Evolutionary conservation across 176 grass and related monocot species (phyloP), one percentile per base, ranked within the genome.

Genomic region (Themeda triandra): DNA sequence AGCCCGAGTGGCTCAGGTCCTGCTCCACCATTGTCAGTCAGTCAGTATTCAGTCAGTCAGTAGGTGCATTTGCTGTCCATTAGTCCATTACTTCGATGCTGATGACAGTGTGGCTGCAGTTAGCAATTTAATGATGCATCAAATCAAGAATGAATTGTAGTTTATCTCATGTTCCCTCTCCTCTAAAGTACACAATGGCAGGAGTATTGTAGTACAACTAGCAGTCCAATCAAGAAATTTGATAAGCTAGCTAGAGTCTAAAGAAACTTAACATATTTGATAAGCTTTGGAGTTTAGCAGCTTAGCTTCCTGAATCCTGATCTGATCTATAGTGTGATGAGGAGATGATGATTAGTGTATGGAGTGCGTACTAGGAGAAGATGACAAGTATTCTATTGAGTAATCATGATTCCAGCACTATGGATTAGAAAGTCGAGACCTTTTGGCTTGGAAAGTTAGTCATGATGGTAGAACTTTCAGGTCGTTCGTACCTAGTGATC

Each of bases 21-120:
- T 98, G 96, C 80, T 98, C 96, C 45, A 98, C 96, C 89, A 98
- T 98, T 62, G 96, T 98, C 77, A 98, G 93, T 85, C 95, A 93
- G n/a, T n/a, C n/a, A n/a, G n/a, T n/a, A n/a, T n/a, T 42, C 40
- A 42, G 40, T 42, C 40, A 42, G 44, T 46, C 44, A 46, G 44
- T 46, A 0, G 5, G 13, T 5, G 13, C 42, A 44, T 44, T 45
- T 14, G 3, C 12, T 45, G 13, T 11, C 48, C n/a, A n/a, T n/a
- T n/a, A n/a, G n/a, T n/a, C n/a, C n/a, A n/a, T n/a, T n/a, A n/a
- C n/a, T n/a, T n/a, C n/a, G n/a, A n/a, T n/a, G n/a, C n/a, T n/a
- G n/a, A n/a, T n/a, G n/a, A n/a, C n/a, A n/a, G n/a, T n/a, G n/a
- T n/a, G n/a, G n/a, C n/a, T n/a, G n/a, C n/a, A 54, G 49, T 54